Base-by-base conservation (phyloP, 306 rosid genomes). In the Spatholobus suberectus region DNA sequence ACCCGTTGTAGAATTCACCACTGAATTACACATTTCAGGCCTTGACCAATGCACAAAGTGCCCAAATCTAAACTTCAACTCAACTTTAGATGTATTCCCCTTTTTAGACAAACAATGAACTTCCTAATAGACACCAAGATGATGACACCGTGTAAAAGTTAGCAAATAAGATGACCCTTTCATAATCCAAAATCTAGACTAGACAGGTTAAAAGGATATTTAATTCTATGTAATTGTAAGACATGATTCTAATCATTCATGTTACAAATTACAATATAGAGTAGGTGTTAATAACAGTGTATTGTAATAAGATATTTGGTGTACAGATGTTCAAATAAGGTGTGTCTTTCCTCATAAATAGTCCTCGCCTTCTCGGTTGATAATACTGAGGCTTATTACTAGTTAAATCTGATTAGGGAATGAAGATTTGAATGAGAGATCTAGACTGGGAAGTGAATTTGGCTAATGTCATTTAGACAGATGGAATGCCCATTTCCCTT, bases 1-100 rank as follows among this genome's bases (percentile, higher is more conserved):
- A 44, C 7, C 63, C 46, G 15, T 70, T 20, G 32, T 41, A 21
- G 67, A 77, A 58, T 38, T 73, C 75, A 24, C 47, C 75, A 63
- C 27, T 52, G 14, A 75, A 67, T 73, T 38, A 66, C 81, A 66
- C 23, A 43, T 58, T 51, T 68, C 70, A 66, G 26, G 10, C 38
- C 49, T 66, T 54, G 26, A 55, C 8, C 61, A 67, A 49, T 74
- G 84, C 73, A 73, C 79, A 73, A 58, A 47, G 57, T 61, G 57
- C 74, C 34, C 23, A 47, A 65, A 51, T 74, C 51, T 74, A 58
- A 65, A 74, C 69, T 27, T 41, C 23, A 18, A 38, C 57, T 61
- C 70, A 52, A 74, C 34, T 65, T 81, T 9, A 35, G 43, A 46
- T 65, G 9, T 65, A 0, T 38, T 52, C 6, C 27, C 80, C 40